These are phyloP conservation scores for Quercus lobata DNA, from an alignment of 331 rosid species.

Conservation along the genomic window DNA sequence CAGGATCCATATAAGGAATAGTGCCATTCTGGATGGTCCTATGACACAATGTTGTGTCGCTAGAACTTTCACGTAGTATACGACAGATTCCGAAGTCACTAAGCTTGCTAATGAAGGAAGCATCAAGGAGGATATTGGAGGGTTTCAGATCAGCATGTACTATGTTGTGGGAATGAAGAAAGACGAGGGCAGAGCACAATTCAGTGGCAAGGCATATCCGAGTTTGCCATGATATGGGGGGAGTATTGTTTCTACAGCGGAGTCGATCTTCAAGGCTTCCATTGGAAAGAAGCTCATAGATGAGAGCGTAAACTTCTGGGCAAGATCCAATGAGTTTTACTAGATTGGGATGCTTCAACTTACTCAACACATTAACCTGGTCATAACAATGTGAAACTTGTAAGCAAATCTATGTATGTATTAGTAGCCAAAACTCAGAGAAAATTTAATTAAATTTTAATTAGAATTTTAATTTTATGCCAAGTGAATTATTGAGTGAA, in stretches of 20 bases:
- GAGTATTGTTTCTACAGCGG: slow-evolving; percentile 48
- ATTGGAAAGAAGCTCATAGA: slow-evolving; percentile 76
- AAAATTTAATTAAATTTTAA: no score
- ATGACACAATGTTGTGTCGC: slow-evolving; percentile 35
- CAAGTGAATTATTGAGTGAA: no score
- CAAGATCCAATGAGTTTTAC: slow-evolving; percentile 80
- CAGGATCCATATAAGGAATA: slow-evolving; percentile 74
- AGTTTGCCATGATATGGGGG: slow-evolving; percentile 77
- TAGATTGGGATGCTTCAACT: slow-evolving; percentile 76
- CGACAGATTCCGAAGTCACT: slow-evolving; percentile 85
- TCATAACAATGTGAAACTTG: neutral
- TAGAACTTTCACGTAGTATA: slow-evolving; percentile 36
- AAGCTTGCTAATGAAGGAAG: slow-evolving; percentile 64
- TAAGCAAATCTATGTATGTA: no score
- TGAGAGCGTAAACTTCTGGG: slow-evolving; percentile 56
- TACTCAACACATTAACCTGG: slow-evolving; percentile 74
- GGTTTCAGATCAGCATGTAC: slow-evolving; percentile 91
- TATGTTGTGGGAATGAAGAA: slow-evolving; percentile 70
- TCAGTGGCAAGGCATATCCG: slow-evolving; percentile 69
- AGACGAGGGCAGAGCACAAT: slow-evolving; percentile 74
- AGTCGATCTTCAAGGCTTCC: slow-evolving; percentile 93
- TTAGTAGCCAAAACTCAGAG: no score
- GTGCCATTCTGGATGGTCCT: slow-evolving; percentile 75
- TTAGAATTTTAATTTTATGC: no score
- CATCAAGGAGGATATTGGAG: slow-evolving; percentile 71